Conservation (phyloP, 495 filamentous ascomycete species). For the Talaromyces thailandensis region DNA sequence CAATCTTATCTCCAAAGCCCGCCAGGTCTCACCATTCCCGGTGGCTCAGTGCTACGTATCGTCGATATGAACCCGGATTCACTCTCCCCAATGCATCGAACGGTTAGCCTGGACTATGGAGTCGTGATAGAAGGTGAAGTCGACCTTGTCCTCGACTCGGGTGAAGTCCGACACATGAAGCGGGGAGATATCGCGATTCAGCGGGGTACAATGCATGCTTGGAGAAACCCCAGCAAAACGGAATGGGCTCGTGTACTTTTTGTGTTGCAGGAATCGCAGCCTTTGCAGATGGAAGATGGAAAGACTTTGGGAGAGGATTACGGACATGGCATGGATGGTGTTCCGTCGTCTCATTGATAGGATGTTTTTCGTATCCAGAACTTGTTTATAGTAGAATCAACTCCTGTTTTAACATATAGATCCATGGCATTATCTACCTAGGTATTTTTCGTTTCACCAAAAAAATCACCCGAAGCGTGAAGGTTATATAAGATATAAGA, state of each 20-base stretch:
- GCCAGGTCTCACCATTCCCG: conserved; percentile 42
- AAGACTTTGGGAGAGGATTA: conserved; percentile 39
- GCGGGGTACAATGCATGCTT: conserved; percentile 43
- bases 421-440: neutral
- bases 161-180: conserved; percentile 51
- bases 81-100: conserved; percentile 60
- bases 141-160: conserved; percentile 65
- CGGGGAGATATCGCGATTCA: conserved; percentile 66
- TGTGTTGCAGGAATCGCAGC: conserved; percentile 43
- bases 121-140: conserved; percentile 67
- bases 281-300: conserved; percentile 28
- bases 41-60: conserved; percentile 42
- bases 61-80: conserved; percentile 58
- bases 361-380: neutral
- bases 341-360: conserved; percentile 5
- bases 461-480: no score
- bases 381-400: neutral
- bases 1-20: conserved; percentile 24
- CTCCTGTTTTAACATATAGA: neutral
- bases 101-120: conserved; percentile 65
- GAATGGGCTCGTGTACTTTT: conserved; percentile 51
- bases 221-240: conserved; percentile 27
- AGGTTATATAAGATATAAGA: no score
- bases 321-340: conserved; percentile 18
- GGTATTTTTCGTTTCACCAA: no score